Evolutionary conservation across 768 basidiomycete species (phyloP).

Genomic region (Leccinellum rugosiceps): DNA sequence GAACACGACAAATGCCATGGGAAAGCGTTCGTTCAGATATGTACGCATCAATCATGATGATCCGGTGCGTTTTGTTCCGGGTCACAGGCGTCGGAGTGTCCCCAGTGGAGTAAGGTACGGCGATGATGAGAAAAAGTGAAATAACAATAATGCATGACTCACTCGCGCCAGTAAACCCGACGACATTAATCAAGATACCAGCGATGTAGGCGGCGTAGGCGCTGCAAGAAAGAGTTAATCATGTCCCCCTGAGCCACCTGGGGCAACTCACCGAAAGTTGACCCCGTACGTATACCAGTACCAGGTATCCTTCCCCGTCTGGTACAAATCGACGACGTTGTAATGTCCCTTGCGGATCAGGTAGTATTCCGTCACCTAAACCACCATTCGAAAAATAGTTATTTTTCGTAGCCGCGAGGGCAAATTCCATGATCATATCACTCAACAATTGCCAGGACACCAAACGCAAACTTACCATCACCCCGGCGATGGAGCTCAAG

Average conservation of each 20-base stretch:
- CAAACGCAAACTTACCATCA: conserved; percentile 50
- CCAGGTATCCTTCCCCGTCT: conserved; percentile 52
- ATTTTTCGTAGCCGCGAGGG: not conserved
- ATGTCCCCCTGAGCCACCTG: too few species aligned
- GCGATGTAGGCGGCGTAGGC: conserved; percentile 66
- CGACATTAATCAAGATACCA: conserved; percentile 79
- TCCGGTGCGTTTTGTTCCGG: not conserved
- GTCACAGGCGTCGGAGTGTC: not conserved
- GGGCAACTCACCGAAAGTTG: conserved; percentile 56
- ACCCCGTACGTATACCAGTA: conserved; percentile 74
- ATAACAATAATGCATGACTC: conserved; percentile 21
- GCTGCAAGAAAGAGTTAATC: conserved; percentile 29
- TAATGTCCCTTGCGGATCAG: conserved; percentile 67
- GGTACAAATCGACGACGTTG: conserved; percentile 71
- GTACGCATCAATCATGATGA: not conserved
- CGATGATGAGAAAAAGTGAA: not conserved
- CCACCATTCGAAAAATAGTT: not conserved
- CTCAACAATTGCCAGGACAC: not conserved
- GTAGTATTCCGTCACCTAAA: conserved; percentile 76
- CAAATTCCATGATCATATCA: not conserved
- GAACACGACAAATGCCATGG: not conserved
- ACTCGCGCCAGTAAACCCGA: conserved; percentile 78
- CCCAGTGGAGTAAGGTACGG: not conserved
- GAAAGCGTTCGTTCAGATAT: not conserved
- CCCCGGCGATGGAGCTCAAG: conserved; percentile 76